These are phyloP conservation scores for Moringa oleifera DNA, from an alignment of 345 rosid species.

Conservation along the genomic window DNA sequence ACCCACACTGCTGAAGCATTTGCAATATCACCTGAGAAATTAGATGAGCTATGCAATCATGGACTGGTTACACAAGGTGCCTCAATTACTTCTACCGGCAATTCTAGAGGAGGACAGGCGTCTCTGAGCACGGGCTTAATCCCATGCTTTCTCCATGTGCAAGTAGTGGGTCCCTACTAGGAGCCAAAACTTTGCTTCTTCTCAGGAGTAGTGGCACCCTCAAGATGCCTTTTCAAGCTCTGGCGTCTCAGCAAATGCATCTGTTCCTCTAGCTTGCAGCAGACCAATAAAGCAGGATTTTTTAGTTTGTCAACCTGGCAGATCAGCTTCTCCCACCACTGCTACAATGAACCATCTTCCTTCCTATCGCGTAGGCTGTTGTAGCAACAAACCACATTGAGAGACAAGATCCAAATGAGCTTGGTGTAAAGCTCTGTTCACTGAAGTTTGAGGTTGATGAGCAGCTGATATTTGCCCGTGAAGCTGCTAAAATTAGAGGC, in stretches of 20 bases:
- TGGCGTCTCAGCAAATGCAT: conserved; percentile 71
- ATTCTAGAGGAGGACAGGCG: conserved; percentile 92
- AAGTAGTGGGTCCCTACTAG: conserved; percentile 91
- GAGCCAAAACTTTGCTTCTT: conserved; percentile 87
- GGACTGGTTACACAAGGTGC: conserved; percentile 97
- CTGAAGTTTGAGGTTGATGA: conserved; percentile 59
- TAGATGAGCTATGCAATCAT: conserved; percentile 94
- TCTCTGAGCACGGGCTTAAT: conserved; percentile 94
- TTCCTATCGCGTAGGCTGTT: no score
- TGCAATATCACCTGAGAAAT: conserved; percentile 75
- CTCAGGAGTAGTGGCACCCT: conserved; percentile 94
- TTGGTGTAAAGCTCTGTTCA: conserved; percentile 41
- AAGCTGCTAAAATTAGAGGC: conserved; percentile 39
- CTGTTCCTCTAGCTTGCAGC: conserved; percentile 87
- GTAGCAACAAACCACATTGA: no score
- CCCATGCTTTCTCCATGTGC: conserved; percentile 96
- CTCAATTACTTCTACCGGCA: conserved; percentile 86
- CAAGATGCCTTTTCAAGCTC: conserved; percentile 83
- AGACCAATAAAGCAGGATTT: conserved; percentile 99
- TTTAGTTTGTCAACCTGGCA: conserved; percentile 97
- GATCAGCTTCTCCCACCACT: conserved; percentile 98
- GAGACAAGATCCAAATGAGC: conserved; percentile 36
- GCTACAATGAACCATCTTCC: conserved; percentile 86
- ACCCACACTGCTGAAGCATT: conserved; percentile 98
- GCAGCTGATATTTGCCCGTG: conserved; percentile 44